Conservation (phyloP, 352 stramenopile species). For the Detonula confervacea region DNA sequence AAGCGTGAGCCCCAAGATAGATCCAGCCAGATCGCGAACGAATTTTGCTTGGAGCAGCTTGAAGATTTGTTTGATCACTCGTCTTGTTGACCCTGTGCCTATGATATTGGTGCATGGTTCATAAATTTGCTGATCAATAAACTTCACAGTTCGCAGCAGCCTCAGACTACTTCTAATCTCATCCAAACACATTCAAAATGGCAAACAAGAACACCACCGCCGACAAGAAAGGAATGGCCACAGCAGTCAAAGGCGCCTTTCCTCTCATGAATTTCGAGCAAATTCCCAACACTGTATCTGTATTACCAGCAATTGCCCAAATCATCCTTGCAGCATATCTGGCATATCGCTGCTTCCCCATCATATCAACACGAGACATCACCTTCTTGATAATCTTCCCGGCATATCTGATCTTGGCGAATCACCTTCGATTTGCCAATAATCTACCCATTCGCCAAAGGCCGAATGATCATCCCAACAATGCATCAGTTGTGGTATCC, state of each 20-base stretch:
- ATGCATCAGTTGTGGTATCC: background rate
- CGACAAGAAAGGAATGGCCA: background rate
- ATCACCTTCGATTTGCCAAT: conserved; percentile 16
- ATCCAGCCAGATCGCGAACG: too few species aligned
- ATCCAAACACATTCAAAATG: too few species aligned
- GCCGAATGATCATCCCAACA: conserved; percentile 3
- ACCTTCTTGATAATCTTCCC: conserved; percentile 21
- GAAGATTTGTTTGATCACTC: too few species aligned
- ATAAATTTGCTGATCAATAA: too few species aligned
- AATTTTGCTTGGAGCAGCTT: too few species aligned
- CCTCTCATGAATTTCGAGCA: background rate
- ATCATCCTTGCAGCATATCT: background rate
- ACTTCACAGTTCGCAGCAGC: too few species aligned
- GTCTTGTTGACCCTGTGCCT: too few species aligned
- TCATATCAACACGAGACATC: conserved; percentile 12
- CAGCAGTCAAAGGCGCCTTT: background rate
- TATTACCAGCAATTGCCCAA: background rate
- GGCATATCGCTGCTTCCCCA: background rate
- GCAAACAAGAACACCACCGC: background rate
- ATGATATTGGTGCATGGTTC: too few species aligned
- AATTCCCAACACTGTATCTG: background rate
- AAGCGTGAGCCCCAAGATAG: too few species aligned
- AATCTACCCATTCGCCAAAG: conserved; percentile 10
- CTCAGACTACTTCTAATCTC: too few species aligned
- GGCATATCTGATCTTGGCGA: conserved; percentile 16